Base-by-base conservation (phyloP, 2,329 filamentous ascomycete species). In the Ophiostoma sp. region DNA sequence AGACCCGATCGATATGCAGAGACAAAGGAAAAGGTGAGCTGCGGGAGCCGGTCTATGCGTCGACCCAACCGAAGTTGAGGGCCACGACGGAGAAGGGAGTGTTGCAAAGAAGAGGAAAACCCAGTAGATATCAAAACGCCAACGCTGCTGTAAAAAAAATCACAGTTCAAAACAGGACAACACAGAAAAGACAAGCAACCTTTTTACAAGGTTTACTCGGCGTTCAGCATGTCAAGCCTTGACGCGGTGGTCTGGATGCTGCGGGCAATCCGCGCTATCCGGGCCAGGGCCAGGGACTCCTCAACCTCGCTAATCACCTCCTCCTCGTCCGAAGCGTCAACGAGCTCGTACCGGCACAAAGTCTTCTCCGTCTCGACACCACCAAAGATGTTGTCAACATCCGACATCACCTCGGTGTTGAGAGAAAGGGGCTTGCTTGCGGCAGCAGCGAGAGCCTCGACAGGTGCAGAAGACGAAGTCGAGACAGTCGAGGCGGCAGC, bases 291-390 rank as follows among this genome's bases (percentile, higher is more conserved):
- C 25, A 85, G 76, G 9, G 79, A 79, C 36, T 85, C 84, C 33
- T 80, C 77, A 9, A 80, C 80, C 68, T 87, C 86, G 70, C 87
- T 84, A 71, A 80, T 80, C 69, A 86, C 85, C 71, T 87, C 85
- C 74, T 87, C 83, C 42, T 50, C 64, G 4, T 25, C 48, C 0
- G 85, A 83, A 33, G 84, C 84, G 72, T 92, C 87, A 39, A 92
- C 83, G n/a, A 94, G 85, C 76, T 92, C 88, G 77, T 88, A 89
- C 68, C 88, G 86, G 17, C 88, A 83, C 66, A 89, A 83, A 2
- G 86, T 82, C 85, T 95, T 95, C 77, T 92, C 90, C 1, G 87
- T 80, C 74, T 87, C 84, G 74, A 92, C 83, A 50, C 87, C 87
- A 64, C 86, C 86, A 63, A 88, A 86, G 75, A 87, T 81, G 61